Conservation (phyloP, 2,329 filamentous ascomycete species). For the Nothophoma quercina region DNA sequence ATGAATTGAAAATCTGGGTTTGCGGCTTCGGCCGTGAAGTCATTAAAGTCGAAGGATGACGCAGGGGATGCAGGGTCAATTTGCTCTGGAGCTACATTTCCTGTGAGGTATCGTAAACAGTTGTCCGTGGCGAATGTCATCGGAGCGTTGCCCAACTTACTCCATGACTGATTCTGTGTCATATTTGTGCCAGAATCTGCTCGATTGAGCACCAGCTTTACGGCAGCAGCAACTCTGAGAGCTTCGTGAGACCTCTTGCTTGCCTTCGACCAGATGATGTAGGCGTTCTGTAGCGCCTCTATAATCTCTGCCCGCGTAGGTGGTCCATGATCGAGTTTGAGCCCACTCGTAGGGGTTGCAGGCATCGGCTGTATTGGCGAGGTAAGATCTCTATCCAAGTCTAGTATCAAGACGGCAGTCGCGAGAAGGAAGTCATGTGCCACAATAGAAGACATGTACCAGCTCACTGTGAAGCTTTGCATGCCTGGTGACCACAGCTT, state of each 20-base stretch:
- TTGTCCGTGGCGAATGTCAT: not conserved
- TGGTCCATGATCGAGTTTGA: conserved; percentile 28
- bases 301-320: conserved; percentile 38
- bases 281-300: conserved; percentile 28
- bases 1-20: conserved; percentile 7
- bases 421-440: conserved; percentile 59
- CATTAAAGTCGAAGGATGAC: conserved; percentile 27
- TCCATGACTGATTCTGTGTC: not conserved
- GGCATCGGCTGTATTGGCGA: conserved; percentile 20
- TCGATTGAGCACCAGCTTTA: conserved; percentile 39
- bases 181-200: conserved; percentile 9
- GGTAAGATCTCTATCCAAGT: conserved; percentile 46
- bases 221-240: conserved; percentile 37
- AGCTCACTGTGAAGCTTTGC: conserved; percentile 52
- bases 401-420: conserved; percentile 57
- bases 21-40: conserved; percentile 10
- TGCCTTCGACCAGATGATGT: conserved; percentile 35
- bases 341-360: conserved; percentile 8
- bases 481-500: conserved; percentile 32
- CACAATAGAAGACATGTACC: conserved; percentile 55
- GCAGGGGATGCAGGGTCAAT: conserved; percentile 14
- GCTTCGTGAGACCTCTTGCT: conserved; percentile 43
- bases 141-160: conserved; percentile 10
- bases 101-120: conserved; percentile 7
- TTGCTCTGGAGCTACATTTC: conserved; percentile 1